phyloP scores from a whole-genome alignment of 768 basidiomycete species.

The Leccinum truebloodii region DNA sequence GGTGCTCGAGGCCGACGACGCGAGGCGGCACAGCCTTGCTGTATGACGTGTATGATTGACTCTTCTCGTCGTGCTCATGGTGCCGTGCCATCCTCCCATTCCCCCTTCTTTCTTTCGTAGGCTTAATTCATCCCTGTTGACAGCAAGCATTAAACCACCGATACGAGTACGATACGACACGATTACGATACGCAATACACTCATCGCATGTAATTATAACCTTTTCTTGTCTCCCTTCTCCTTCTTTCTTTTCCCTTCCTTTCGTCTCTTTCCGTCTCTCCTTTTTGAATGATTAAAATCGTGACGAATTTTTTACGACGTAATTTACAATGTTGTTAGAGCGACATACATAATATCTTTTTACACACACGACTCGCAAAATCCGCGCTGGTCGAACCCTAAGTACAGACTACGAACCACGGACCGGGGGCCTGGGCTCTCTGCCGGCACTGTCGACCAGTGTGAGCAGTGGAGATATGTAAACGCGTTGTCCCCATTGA shows the following conservation, averaged over 20 bases:
- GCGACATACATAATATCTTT: conserved; percentile 17
- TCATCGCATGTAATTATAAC: conserved; percentile 32
- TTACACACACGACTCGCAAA: neutral
- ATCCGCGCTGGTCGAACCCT: neutral
- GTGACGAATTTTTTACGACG: conserved; percentile 30
- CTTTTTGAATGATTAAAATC: conserved; percentile 6
- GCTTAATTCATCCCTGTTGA: conserved; percentile 39
- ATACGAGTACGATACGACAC: conserved; percentile 21
- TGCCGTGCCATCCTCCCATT: conserved; percentile 7
- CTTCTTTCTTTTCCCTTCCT: neutral
- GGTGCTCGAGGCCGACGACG: conserved; percentile 48
- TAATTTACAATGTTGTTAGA: conserved; percentile 25
- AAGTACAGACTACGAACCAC: neutral
- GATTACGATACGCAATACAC: conserved; percentile 25
- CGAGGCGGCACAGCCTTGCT: conserved; percentile 67
- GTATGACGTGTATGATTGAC: conserved; percentile 42
- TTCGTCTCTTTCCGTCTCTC: neutral
- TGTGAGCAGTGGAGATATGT: neutral
- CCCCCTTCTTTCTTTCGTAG: conserved; percentile 18
- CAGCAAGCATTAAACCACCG: conserved; percentile 18
- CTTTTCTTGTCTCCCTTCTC: neutral
- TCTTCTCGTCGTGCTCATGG: conserved; percentile 18
- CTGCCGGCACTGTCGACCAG: neutral
- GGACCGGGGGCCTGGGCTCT: neutral
- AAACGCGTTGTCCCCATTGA: neutral